A percentile compares a stretch with the other conserved stretches of the same genome.
Evolutionary conservation across 2,329 filamentous ascomycete genomes (phyloP).

Genomic region (Metarhizium humberi): DNA sequence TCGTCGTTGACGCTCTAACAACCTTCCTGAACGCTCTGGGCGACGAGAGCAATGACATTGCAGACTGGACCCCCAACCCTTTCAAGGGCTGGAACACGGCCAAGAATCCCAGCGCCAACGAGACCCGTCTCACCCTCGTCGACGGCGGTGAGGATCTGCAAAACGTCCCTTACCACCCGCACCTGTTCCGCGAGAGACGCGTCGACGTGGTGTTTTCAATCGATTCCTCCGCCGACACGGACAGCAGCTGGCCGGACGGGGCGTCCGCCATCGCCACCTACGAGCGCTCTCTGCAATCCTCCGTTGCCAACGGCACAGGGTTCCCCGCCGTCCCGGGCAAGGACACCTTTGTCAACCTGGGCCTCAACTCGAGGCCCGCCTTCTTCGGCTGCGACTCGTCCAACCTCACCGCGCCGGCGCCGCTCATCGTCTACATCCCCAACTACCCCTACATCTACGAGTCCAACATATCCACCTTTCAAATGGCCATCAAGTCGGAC

Average conservation of each 20-base stretch:
- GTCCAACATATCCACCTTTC: slow-evolving; percentile 75
- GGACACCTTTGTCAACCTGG: slow-evolving; percentile 46
- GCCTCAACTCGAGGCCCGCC: slow-evolving; percentile 48
- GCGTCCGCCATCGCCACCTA: slow-evolving; percentile 49
- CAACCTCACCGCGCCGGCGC: slow-evolving; percentile 44
- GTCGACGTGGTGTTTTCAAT: slow-evolving; percentile 57
- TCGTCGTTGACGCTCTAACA: slow-evolving; percentile 34
- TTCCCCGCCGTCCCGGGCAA: slow-evolving; percentile 51
- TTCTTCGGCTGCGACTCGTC: slow-evolving; percentile 57
- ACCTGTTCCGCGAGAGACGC: slow-evolving; percentile 35
- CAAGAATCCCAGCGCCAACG: slow-evolving; percentile 33
- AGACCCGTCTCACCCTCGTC: slow-evolving; percentile 57
- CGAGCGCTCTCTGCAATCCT: slow-evolving; percentile 36
- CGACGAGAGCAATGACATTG: slow-evolving; percentile 60
- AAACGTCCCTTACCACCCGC: slow-evolving; percentile 69
- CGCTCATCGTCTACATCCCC: slow-evolving; percentile 80
- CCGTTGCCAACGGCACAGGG: slow-evolving; percentile 41
- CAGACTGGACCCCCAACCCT: slow-evolving; percentile 58
- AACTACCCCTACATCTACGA: slow-evolving; percentile 62
- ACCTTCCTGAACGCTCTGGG: slow-evolving; percentile 47
- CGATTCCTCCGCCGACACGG: slow-evolving; percentile 55
- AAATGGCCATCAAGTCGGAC: slow-evolving; percentile 49
- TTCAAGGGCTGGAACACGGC: slow-evolving; percentile 38
- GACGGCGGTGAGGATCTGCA: slow-evolving; percentile 74
- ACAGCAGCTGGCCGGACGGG: slow-evolving; percentile 50